Percentiles rank a stretch among this genome's conserved stretches.
Evolutionary conservation across 1,284 basidiomycete species (phyloP).

Genomic region (Mycena citricolor): DNA sequence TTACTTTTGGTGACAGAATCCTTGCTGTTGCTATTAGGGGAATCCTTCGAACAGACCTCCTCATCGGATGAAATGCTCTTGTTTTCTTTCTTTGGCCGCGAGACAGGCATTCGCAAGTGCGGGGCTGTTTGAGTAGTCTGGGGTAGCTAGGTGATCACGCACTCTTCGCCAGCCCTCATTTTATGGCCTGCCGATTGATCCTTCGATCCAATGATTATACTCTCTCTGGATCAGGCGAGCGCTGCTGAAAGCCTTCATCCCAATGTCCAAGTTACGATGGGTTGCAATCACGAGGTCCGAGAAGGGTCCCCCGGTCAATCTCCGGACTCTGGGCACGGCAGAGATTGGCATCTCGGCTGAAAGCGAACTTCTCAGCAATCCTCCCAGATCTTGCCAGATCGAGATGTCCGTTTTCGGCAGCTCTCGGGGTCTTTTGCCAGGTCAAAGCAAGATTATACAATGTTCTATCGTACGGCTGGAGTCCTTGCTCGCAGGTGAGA

Average conservation of each 20-base stretch:
- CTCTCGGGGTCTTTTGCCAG: slow-evolving; percentile 2
- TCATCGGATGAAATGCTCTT: slow-evolving; percentile 61
- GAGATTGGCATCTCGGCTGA: slow-evolving; percentile 9
- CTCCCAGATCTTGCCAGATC: too few species aligned
- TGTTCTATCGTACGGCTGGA: too few species aligned
- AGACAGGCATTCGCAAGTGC: slow-evolving; percentile 71
- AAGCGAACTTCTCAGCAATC: background rate
- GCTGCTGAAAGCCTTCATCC: slow-evolving; percentile 3
- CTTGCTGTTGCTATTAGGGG: slow-evolving; percentile 58
- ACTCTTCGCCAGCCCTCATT: too few species aligned
- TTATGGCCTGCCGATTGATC: slow-evolving; percentile 9
- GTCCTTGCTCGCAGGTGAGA: slow-evolving; percentile 14
- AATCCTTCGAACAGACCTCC: slow-evolving; percentile 48
- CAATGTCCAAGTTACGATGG: background rate
- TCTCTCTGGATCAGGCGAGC: slow-evolving; percentile 14
- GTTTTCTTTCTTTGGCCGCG: slow-evolving; percentile 64
- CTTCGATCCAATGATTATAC: slow-evolving; percentile 8
- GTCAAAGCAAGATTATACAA: background rate
- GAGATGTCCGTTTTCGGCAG: too few species aligned
- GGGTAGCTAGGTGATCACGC: too few species aligned
- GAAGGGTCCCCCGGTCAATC: slow-evolving; percentile 18
- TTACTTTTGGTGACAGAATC: too few species aligned
- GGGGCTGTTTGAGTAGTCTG: too few species aligned
- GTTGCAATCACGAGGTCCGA: slow-evolving; percentile 14
- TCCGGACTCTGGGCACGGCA: slow-evolving; percentile 15